Base-by-base conservation (phyloP, 2,329 filamentous ascomycete genomes). In the Colletotrichum sp. region DNA sequence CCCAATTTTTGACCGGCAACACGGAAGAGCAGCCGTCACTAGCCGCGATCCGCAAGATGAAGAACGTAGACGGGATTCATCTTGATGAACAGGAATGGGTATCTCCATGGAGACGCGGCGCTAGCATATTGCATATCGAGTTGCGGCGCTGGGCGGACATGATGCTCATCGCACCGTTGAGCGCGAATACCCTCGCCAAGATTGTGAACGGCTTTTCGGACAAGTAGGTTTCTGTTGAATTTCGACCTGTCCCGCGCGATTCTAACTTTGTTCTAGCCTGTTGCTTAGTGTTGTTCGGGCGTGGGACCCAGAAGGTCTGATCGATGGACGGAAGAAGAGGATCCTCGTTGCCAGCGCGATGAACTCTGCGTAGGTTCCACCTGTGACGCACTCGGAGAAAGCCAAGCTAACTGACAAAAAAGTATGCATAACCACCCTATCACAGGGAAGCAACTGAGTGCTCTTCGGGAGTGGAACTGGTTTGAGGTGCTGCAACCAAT, bases 71-170 rank as follows among this genome's bases (percentile, higher is more conserved):
- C 59, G 95, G 89, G 24, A 89, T 98, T 64, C 96, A 98, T 84
- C 87, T 90, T 10, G 95, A 99, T 82, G 91, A 92, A n/a, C 95
- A 96, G 78, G 97, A 99, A 84, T 98, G 96, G 96, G 85, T 88
- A 14, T 87, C 89, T 59, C 92, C 95, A 0, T 99, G 96, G 96
- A 90, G 89, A 26, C 90, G 96, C 4, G 95, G 94, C 5, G 91
- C 91, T n/a, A 89, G 89, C 4, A 98, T 99, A 63, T 86, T 99
- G 72, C 97, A 99, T 82, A 99, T 99, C 79, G 95, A 98, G 83
- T 86, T 98, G 71, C 89, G 96, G 34, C 89, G 94, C 39, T 90
- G 94, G 96, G 95, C 95, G 1, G 90, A 98, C 83, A 81, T 98
- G 4, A 88, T 98, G 80, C 89, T 96, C 18, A 90, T 98, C 75